These are phyloP conservation scores for Ophiosphaerella herpotricha DNA, from an alignment of 2,329 filamentous ascomycete species.

Conservation along the genomic window DNA sequence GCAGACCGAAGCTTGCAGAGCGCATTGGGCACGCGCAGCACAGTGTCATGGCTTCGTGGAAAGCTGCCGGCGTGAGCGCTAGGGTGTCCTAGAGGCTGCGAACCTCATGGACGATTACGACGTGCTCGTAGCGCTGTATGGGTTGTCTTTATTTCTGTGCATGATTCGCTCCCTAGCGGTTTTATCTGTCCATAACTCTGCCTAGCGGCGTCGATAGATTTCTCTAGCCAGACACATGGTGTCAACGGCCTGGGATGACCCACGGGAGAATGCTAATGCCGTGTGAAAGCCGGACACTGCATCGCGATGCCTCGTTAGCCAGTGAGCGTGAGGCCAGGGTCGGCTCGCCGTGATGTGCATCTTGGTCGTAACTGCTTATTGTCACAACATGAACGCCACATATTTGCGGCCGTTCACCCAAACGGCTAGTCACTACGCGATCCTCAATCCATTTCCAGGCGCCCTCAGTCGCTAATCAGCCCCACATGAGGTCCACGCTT, in stretches of 20 bases:
- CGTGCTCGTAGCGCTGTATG: slow-evolving; percentile 24
- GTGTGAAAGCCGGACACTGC: slow-evolving; percentile 29
- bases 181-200: slow-evolving; percentile 20
- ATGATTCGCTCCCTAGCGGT: slow-evolving; percentile 31
- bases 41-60: slow-evolving; percentile 39
- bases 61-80: slow-evolving; percentile 39
- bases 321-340: slow-evolving; percentile 24
- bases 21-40: slow-evolving; percentile 35
- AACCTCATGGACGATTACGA: slow-evolving; percentile 34
- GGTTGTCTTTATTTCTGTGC: slow-evolving; percentile 19
- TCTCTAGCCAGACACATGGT: slow-evolving; percentile 30
- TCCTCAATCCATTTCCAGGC: slow-evolving; percentile 26
- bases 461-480: slow-evolving; percentile 29
- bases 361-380: slow-evolving; percentile 31
- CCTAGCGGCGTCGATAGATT: slow-evolving; percentile 17
- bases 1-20: slow-evolving; percentile 32
- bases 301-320: slow-evolving; percentile 25
- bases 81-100: slow-evolving; percentile 30
- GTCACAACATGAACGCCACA: slow-evolving; percentile 37
- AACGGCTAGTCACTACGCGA: slow-evolving; percentile 31
- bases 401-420: slow-evolving; percentile 29
- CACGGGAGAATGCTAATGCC: slow-evolving; percentile 28
- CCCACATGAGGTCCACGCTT: slow-evolving; percentile 29
- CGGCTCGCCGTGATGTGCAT: slow-evolving; percentile 22
- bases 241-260: slow-evolving; percentile 28